These are phyloP conservation scores for Starmera stellimalicola DNA, from an alignment of 1,139 yeast genomes.

Conservation along the genomic window DNA sequence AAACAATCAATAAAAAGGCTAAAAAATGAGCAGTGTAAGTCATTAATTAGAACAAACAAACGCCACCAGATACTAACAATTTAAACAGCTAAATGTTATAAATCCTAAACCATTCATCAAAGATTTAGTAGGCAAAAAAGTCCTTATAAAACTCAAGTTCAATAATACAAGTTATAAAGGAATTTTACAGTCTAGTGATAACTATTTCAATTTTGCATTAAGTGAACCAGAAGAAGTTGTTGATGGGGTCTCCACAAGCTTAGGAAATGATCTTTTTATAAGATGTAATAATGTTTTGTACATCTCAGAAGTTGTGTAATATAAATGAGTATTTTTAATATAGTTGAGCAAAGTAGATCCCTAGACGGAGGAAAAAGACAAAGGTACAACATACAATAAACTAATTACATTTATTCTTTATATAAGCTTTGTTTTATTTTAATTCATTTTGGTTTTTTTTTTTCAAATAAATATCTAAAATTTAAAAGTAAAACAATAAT, in stretches of 20 bases:
- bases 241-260: constrained; percentile 43
- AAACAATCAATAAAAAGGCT: neutral
- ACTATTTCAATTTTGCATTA: constrained; percentile 84
- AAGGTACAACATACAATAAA: neutral
- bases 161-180: constrained; percentile 89
- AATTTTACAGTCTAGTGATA: constrained; percentile 70
- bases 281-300: constrained; percentile 75
- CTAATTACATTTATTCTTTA: neutral
- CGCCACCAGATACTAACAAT: neutral
- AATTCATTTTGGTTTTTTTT: neutral
- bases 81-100: constrained; percentile 55
- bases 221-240: constrained; percentile 59
- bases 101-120: constrained; percentile 90
- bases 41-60: neutral
- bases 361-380: constrained; percentile 5
- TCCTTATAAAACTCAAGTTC: constrained; percentile 88
- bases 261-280: constrained; percentile 75
- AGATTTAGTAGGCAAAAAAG: constrained; percentile 57
- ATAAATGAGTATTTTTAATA: constrained; percentile 20
- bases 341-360: constrained; percentile 1
- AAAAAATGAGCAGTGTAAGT: neutral
- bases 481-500: too few species aligned
- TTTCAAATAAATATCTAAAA: neutral
- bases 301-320: constrained; percentile 23
- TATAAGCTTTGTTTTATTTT: neutral